A percentile compares a stretch with the other conserved stretches of the same genome.
These are phyloP conservation scores for Xylaria sp. DNA, from an alignment of 2,329 filamentous ascomycete genomes.

Conservation along the genomic window DNA sequence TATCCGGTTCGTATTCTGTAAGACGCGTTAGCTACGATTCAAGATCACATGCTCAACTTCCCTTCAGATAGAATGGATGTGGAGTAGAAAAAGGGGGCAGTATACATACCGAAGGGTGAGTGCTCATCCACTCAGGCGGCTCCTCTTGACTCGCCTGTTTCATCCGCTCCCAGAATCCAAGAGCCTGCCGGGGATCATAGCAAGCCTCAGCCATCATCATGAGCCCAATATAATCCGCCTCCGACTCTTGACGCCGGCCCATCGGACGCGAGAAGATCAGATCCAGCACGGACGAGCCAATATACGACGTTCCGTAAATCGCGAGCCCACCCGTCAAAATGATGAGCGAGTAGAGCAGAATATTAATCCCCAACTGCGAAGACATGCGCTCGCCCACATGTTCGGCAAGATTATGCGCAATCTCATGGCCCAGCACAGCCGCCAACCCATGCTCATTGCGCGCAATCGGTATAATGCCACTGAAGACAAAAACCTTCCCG, in stretches of 20 bases:
- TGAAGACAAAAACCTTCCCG: conserved; percentile 75
- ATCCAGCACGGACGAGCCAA: conserved; percentile 50
- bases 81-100: background rate
- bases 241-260: conserved; percentile 64
- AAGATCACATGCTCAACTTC: no score
- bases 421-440: conserved; percentile 72
- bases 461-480: conserved; percentile 65
- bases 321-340: conserved; percentile 44
- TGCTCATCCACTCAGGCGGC: conserved; percentile 67
- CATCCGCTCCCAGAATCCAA: conserved; percentile 64
- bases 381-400: conserved; percentile 62
- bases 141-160: conserved; percentile 43
- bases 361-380: conserved; percentile 46
- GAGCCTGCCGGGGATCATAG: conserved; percentile 63
- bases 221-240: conserved; percentile 75
- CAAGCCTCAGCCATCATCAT: conserved; percentile 81
- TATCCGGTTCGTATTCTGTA: conserved; percentile 55
- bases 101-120: conserved; percentile 62
- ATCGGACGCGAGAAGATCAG: conserved; percentile 64
- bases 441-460: conserved; percentile 64
- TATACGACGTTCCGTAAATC: conserved; percentile 37
- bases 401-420: conserved; percentile 68
- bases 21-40: conserved; percentile 4
- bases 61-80: background rate
- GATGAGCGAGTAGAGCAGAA: conserved; percentile 46